phyloP scores from a whole-genome alignment of 495 filamentous ascomycete species.

The Talaromyces liani region DNA sequence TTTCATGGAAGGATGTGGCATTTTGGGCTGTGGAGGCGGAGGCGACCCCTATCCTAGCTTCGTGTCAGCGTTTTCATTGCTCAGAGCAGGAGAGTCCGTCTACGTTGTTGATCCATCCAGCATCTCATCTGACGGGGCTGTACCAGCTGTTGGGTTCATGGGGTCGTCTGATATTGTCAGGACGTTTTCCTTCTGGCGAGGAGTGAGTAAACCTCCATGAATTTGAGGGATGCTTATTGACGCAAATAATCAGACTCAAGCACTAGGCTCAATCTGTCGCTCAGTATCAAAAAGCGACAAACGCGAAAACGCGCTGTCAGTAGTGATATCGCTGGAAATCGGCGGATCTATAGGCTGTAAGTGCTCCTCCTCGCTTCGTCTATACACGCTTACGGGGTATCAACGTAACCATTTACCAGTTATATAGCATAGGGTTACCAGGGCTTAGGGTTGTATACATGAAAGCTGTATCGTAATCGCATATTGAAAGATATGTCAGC shows the following conservation, averaged over 20 bases:
- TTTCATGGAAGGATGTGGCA: constrained; percentile 47
- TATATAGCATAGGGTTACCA: no score
- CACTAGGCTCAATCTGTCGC: neutral
- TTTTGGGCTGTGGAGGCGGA: constrained; percentile 51
- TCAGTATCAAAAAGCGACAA: neutral
- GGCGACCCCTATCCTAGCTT: constrained; percentile 30
- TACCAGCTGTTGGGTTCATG: neutral
- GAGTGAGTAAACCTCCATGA: neutral
- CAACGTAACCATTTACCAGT: no score
- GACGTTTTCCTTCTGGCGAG: neutral
- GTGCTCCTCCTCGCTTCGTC: neutral
- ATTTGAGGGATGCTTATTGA: no score
- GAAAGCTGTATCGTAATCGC: neutral
- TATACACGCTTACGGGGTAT: neutral
- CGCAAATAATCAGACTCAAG: neutral
- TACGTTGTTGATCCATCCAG: neutral
- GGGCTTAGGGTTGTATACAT: neutral
- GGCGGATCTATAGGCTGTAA: neutral
- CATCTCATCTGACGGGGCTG: neutral
- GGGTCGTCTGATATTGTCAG: neutral
- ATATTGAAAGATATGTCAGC: neutral
- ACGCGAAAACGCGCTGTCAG: neutral
- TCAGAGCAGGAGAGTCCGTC: neutral
- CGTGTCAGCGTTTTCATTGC: neutral
- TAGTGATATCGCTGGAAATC: neutral